These are phyloP conservation scores for Penicillium aurantiogriseum DNA, from an alignment of 2,329 filamentous ascomycete species.

Conservation along the genomic window DNA sequence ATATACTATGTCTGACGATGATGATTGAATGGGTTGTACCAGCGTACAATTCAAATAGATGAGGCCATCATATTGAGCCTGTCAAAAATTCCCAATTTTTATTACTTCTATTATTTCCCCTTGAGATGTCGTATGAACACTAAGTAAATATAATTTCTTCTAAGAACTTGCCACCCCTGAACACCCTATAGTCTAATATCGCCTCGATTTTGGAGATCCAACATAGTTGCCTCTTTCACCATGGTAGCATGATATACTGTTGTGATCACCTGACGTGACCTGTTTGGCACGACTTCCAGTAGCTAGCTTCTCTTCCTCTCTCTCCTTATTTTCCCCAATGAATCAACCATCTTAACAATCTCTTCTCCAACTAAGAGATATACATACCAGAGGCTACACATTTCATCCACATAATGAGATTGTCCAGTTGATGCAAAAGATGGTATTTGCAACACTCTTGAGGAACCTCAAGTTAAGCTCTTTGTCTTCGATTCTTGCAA, in stretches of 20 bases:
- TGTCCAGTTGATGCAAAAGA: not conserved
- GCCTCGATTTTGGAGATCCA: not conserved
- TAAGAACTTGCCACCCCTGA: no score
- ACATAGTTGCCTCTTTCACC: not conserved
- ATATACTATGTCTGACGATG: slow-evolving; percentile 6
- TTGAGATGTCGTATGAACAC: not conserved
- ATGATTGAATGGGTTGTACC: not conserved
- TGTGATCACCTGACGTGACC: no score
- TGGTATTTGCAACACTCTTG: not conserved
- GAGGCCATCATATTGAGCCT: not conserved
- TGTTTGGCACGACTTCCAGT: no score
- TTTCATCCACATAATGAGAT: not conserved
- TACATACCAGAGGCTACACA: no score
- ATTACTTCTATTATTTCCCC: not conserved
- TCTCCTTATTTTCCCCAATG: no score
- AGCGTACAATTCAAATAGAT: not conserved
- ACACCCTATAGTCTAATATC: not conserved
- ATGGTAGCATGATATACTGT: not conserved
- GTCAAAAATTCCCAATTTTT: not conserved
- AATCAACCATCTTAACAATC: no score
- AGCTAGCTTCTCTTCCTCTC: no score
- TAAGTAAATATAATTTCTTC: not conserved
- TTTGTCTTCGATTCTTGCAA: not conserved
- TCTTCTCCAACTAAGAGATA: no score
- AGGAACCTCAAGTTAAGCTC: not conserved